Percentiles rank a stretch among this genome's conserved stretches.
Conservation (phyloP, 2,329 filamentous ascomycete species). For the Alternaria incomplexa region DNA sequence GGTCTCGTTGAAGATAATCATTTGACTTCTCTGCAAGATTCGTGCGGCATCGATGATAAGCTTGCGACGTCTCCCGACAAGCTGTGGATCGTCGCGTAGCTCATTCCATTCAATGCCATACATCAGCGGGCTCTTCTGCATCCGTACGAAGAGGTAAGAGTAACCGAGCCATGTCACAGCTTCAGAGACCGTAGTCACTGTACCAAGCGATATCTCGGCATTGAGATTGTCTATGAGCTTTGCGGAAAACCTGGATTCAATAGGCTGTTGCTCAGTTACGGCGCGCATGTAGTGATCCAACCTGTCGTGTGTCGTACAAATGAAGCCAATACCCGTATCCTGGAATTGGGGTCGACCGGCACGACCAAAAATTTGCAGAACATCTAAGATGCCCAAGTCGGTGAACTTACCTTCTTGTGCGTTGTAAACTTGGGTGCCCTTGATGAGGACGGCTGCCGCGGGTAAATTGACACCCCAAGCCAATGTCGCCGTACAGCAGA, state of each 20-base stretch:
- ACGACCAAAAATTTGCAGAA: slow-evolving; percentile 97
- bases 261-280: slow-evolving; percentile 94
- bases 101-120: slow-evolving; percentile 98
- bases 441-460: slow-evolving; percentile 95
- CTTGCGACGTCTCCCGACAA: slow-evolving; percentile 84
- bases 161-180: slow-evolving; percentile 98
- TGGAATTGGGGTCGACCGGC: slow-evolving; percentile 97
- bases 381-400: slow-evolving; percentile 93
- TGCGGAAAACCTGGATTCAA: slow-evolving; percentile 93
- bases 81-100: slow-evolving; percentile 81
- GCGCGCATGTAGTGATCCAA: slow-evolving; percentile 88
- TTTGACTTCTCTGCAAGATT: slow-evolving; percentile 89
- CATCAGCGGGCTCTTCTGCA: slow-evolving; percentile 87
- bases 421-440: slow-evolving; percentile 96
- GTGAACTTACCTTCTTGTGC: slow-evolving; percentile 96
- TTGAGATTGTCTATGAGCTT: slow-evolving; percentile 97
- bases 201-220: slow-evolving; percentile 90
- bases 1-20: slow-evolving; percentile 97
- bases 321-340: slow-evolving; percentile 97
- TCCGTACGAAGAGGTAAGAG: slow-evolving; percentile 95
- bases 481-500: slow-evolving; percentile 96
- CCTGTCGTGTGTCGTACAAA: slow-evolving; percentile 95
- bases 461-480: slow-evolving; percentile 99
- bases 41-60: slow-evolving; percentile 87
- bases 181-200: slow-evolving; percentile 91